These are phyloP conservation scores for Talaromyces stipitatus DNA, from an alignment of 495 filamentous ascomycete genomes.

Conservation along the genomic window DNA sequence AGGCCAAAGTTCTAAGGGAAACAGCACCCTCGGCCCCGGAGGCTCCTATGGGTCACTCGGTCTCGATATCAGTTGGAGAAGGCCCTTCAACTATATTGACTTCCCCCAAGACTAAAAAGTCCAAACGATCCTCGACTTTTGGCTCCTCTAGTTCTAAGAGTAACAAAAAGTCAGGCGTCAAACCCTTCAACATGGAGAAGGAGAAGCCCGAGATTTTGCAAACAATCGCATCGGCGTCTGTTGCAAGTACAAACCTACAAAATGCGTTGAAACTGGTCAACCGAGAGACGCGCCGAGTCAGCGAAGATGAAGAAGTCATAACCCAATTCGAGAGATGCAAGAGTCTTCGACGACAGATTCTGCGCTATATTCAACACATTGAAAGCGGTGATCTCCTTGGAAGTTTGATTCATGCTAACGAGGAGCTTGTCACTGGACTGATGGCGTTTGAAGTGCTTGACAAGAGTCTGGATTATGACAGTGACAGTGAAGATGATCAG, in stretches of 20 bases:
- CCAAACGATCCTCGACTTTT: slow-evolving; percentile 14
- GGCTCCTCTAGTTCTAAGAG: slow-evolving; percentile 18
- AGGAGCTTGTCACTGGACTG: slow-evolving; percentile 80
- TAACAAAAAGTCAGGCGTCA: slow-evolving; percentile 26
- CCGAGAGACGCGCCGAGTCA: slow-evolving; percentile 79
- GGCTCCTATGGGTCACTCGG: slow-evolving; percentile 43
- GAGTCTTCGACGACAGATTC: slow-evolving; percentile 67
- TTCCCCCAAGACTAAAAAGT: slow-evolving; percentile 26
- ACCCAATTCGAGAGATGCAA: slow-evolving; percentile 83
- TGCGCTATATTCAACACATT: slow-evolving; percentile 84
- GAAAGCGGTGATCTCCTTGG: slow-evolving; percentile 78
- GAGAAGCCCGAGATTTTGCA: slow-evolving; percentile 80
- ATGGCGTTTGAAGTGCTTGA: slow-evolving; percentile 94
- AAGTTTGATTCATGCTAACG: slow-evolving; percentile 72
- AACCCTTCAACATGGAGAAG: slow-evolving; percentile 70
- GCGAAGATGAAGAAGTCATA: slow-evolving; percentile 69
- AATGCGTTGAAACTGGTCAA: slow-evolving; percentile 90
- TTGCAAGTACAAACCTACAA: slow-evolving; percentile 82
- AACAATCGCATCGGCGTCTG: slow-evolving; percentile 73
- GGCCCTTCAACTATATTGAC: slow-evolving; percentile 31
- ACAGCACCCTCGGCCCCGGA: slow-evolving; percentile 58
- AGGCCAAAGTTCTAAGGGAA: slow-evolving; percentile 74
- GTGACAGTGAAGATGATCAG: slow-evolving; percentile 69
- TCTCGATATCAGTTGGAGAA: slow-evolving; percentile 33
- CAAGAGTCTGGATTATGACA: slow-evolving; percentile 92